Conservation (phyloP, 208 protist genomes). For the Trypanosoma boissoni region DNA sequence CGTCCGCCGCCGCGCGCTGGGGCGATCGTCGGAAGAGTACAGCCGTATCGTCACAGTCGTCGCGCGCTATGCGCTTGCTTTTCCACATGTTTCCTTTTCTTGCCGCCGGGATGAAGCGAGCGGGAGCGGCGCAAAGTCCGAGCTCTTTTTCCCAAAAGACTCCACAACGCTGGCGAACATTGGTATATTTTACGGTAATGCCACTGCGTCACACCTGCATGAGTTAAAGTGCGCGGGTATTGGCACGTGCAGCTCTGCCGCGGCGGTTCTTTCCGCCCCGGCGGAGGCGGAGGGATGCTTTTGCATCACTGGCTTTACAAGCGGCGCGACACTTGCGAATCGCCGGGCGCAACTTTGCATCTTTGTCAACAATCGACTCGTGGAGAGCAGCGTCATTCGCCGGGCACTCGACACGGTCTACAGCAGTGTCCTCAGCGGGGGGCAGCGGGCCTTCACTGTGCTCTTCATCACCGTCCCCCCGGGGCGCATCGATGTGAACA, state of each 20-base stretch:
- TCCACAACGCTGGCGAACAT: slow-evolving; percentile 76
- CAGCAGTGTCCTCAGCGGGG: slow-evolving; percentile 76
- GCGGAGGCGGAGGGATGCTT: slow-evolving; percentile 44
- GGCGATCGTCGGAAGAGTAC: slow-evolving; percentile 92
- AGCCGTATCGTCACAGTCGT: slow-evolving; percentile 88
- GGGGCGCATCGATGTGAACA: slow-evolving; percentile 97
- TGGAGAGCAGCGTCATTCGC: slow-evolving; percentile 79
- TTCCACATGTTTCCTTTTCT: slow-evolving; percentile 70
- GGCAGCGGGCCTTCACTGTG: slow-evolving; percentile 94
- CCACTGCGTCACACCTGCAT: slow-evolving; percentile 50
- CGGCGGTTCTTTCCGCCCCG: slow-evolving; percentile 21
- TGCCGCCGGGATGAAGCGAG: slow-evolving; percentile 42
- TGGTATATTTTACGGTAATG: slow-evolving; percentile 51
- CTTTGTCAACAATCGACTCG: slow-evolving; percentile 89
- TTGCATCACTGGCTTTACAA: slow-evolving; percentile 76
- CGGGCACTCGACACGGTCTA: slow-evolving; percentile 91
- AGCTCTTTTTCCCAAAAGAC: slow-evolving; percentile 51
- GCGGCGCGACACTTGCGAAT: slow-evolving; percentile 54
- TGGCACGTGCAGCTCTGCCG: slow-evolving; percentile 26
- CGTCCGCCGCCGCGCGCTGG: slow-evolving; percentile 76
- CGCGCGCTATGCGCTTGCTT: slow-evolving; percentile 82
- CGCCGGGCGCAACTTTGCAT: slow-evolving; percentile 64
- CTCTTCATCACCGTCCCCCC: slow-evolving; percentile 89
- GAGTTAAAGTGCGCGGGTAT: slow-evolving; percentile 18
- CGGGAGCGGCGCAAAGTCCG: slow-evolving; percentile 16